Evolutionary conservation across 768 basidiomycete genomes (phyloP), one percentile per base, ranked within the genome.

Genomic region (Amanita exitialis): DNA sequence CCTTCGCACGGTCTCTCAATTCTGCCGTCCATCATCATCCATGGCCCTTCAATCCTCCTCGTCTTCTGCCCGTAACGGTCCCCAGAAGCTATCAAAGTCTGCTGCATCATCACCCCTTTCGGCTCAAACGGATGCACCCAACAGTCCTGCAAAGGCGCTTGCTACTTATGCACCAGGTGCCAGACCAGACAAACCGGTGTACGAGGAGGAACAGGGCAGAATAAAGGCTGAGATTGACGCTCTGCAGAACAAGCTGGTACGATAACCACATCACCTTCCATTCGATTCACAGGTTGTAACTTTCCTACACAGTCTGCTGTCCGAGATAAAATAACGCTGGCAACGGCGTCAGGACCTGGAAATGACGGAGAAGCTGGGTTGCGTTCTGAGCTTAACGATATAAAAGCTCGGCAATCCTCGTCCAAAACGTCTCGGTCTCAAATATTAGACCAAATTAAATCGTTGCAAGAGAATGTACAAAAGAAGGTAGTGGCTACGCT

Each of bases 221-320:
- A 70, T 94, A 57, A 91, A 86, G 67, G 68, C 74, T 21, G 86
- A 93, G 61, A 94, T 97, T 59, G 93, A 94, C 53, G 74, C 69
- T 43, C 66, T 92, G 44, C 90, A 96, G 66, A 67, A 66, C 18
- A 86, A 90, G 66, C 68, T 93, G 54, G 95, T 91, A 59, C 62
- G 90, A 78, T 44, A 27, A 28, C 43, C 37, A 38, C 7, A 35
- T 42, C 32, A 55, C 51, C 46, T 36, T 50, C 51, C 36, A 38
- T 32, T 47, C 42, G 18, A 49, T 44, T 37, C 48, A 47, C 44
- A 16, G 35, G 28, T 23, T 56, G 44, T 59, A 48, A 54, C 44
- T 48, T 52, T 51, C 45, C 41, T 45, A 34, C 44, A 37, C 64
- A 95, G 91, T 69, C 69, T 54, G 73, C 75, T 25, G 73, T 90